These are phyloP conservation scores for Trichophyton verrucosum DNA, from an alignment of 2,329 filamentous ascomycete genomes.

Conservation along the genomic window DNA sequence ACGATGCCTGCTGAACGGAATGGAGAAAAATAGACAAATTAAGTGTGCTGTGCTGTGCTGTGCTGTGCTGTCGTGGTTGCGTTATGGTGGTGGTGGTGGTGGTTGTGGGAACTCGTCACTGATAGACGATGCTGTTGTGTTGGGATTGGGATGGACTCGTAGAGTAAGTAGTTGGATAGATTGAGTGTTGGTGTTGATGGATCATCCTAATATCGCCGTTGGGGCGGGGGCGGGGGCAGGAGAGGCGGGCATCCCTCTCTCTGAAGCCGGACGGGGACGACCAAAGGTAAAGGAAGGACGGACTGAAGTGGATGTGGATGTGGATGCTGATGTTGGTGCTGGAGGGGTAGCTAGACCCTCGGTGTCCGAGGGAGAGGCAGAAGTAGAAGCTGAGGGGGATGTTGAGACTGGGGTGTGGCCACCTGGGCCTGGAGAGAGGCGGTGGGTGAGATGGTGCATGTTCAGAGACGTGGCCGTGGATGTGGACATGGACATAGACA, in stretches of 20 bases:
- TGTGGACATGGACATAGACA: no score
- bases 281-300: neutral
- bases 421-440: neutral
- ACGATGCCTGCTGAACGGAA: neutral
- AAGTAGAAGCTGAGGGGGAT: neutral
- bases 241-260: constrained; percentile 1
- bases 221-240: neutral
- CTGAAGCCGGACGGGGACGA: neutral
- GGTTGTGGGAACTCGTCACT: no score
- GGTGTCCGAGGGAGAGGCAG: neutral
- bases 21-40: neutral
- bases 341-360: neutral
- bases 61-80: no score
- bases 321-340: neutral
- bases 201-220: neutral
- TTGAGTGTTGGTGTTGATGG: neutral
- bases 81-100: no score
- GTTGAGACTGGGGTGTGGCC: neutral
- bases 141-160: neutral
- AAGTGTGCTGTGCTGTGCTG: neutral
- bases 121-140: neutral
- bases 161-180: neutral
- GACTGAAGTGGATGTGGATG: neutral
- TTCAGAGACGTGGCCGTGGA: neutral
- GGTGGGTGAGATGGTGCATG: neutral